A percentile compares a stretch with the other conserved stretches of the same genome.
Conservation (phyloP, 2,329 filamentous ascomycete species). For the Ophiostoma tasmaniense region DNA sequence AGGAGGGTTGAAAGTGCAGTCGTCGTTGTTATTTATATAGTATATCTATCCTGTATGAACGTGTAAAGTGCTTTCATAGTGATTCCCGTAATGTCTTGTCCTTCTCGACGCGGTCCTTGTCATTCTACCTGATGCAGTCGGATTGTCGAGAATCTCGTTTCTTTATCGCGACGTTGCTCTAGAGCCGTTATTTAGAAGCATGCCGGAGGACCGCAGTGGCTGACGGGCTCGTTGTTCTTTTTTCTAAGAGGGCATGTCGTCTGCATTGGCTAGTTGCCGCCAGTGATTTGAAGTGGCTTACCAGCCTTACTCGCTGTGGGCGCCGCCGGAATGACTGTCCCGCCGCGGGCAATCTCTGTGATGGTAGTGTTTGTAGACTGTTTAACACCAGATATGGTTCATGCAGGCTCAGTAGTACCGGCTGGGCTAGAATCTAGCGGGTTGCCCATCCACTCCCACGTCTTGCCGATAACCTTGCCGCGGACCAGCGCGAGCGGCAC, state of each 20-base stretch:
- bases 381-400: neutral
- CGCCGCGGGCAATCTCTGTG: neutral
- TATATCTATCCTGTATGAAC: neutral
- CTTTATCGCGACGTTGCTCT: neutral
- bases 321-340: too few species aligned
- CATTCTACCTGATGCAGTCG: neutral
- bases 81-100: neutral
- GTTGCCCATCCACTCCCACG: conserved; percentile 42
- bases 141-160: neutral
- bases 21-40: conserved; percentile 1
- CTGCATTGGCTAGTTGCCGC: neutral
- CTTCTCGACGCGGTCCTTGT: neutral
- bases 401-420: neutral
- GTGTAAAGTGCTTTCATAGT: neutral
- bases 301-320: neutral
- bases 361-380: neutral
- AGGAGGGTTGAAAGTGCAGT: neutral
- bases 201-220: neutral
- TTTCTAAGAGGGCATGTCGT: neutral
- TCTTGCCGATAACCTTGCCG: conserved; percentile 66
- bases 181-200: neutral
- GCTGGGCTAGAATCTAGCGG: conserved; percentile 21
- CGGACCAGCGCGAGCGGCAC: conserved; percentile 75
- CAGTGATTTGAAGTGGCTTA: neutral
- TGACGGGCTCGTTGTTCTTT: neutral